phyloP scores from a whole-genome alignment of 2,329 filamentous ascomycete genomes.

The Dactylellina parvicollis region DNA sequence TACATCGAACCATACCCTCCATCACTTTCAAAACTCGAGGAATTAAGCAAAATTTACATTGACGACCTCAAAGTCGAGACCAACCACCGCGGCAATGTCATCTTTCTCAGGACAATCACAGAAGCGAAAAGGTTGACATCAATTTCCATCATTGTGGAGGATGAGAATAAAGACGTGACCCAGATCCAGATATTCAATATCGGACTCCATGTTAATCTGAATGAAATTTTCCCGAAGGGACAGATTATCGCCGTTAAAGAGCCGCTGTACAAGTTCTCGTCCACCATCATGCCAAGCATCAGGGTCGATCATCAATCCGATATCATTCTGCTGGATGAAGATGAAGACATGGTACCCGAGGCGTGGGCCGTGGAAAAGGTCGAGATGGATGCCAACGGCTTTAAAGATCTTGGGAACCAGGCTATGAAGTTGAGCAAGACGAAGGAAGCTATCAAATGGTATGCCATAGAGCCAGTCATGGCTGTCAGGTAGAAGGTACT shows the following conservation, averaged over 20 bases:
- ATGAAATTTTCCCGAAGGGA: conserved; percentile 22
- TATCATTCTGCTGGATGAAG: conserved; percentile 28
- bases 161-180: background rate
- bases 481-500: background rate
- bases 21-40: background rate
- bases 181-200: conserved; percentile 37
- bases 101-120: conserved; percentile 21
- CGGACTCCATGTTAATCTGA: background rate
- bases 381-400: background rate
- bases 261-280: conserved; percentile 30
- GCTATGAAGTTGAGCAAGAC: conserved; percentile 6
- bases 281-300: conserved; percentile 13
- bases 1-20: conserved; percentile 28
- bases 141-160: conserved; percentile 21
- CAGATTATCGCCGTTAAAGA: conserved; percentile 33
- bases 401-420: conserved; percentile 25
- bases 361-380: conserved; percentile 8
- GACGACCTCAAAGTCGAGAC: conserved; percentile 9
- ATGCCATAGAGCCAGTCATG: background rate
- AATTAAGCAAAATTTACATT: conserved; percentile 7
- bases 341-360: conserved; percentile 17
- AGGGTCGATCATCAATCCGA: conserved; percentile 35
- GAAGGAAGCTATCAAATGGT: conserved; percentile 29
- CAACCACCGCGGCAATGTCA: conserved; percentile 4
- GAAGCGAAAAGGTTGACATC: conserved; percentile 2